Percentiles rank a stretch among this genome's conserved stretches.
phyloP scores from a whole-genome alignment of 805 yeast species.

The Suhomyces canberraensis region DNA sequence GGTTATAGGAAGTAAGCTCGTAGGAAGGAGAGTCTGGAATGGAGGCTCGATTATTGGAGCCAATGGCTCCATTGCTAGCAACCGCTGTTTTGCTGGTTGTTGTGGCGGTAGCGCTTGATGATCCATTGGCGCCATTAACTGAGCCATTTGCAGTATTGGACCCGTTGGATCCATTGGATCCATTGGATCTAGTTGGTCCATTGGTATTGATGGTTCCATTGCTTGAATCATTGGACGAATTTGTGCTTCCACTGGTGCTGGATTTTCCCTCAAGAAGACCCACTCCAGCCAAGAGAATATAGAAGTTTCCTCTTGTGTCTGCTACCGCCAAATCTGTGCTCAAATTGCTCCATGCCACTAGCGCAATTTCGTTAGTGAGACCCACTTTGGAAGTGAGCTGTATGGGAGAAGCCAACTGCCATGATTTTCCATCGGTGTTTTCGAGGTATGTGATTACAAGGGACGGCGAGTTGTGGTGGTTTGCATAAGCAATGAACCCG shows the following conservation, averaged over 20 bases:
- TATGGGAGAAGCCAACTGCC: conserved; percentile 71
- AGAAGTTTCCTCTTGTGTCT: conserved; percentile 65
- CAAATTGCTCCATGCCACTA: conserved; percentile 70
- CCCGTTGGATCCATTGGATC: not conserved
- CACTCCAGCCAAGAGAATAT: conserved; percentile 41
- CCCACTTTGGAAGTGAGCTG: conserved; percentile 29
- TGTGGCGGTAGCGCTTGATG: not conserved
- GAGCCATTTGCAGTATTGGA: not conserved
- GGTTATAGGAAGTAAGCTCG: conserved; percentile 43
- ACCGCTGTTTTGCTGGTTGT: too few species aligned
- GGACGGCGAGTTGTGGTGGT: conserved; percentile 28
- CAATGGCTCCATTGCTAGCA: too few species aligned
- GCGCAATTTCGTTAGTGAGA: conserved; percentile 27
- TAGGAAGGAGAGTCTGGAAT: conserved; percentile 34
- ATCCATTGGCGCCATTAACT: not conserved
- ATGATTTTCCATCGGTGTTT: conserved; percentile 67
- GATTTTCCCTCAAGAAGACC: conserved; percentile 24
- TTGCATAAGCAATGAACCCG: conserved; percentile 76
- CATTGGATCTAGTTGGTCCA: conserved; percentile 6
- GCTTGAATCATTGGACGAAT: conserved; percentile 14
- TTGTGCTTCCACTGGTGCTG: not conserved
- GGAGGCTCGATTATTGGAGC: conserved; percentile 4
- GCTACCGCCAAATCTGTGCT: conserved; percentile 81
- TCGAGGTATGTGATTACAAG: conserved; percentile 66
- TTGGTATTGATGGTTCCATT: conserved; percentile 16